Conservation (phyloP, 768 basidiomycete species). For the Calvatia gigantea region DNA sequence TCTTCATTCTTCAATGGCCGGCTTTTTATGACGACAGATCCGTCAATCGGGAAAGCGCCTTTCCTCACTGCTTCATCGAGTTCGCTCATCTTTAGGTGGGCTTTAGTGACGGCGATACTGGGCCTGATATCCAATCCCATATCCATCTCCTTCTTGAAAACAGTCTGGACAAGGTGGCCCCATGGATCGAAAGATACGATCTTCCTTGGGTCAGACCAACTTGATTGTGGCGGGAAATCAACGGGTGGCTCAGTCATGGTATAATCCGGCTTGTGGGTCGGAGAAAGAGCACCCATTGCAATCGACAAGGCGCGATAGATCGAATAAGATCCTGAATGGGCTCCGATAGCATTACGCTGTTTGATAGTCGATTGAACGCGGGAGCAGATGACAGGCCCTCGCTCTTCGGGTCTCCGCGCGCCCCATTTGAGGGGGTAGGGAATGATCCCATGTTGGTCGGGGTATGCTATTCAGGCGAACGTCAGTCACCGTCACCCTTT, state of each 20-base stretch:
- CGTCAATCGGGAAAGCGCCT: constrained; percentile 76
- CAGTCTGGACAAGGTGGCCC: constrained; percentile 81
- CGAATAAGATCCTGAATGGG: constrained; percentile 90
- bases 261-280: constrained; percentile 81
- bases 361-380: constrained; percentile 83
- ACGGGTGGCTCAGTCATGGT: constrained; percentile 83
- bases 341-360: constrained; percentile 89
- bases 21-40: constrained; percentile 74
- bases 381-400: constrained; percentile 88
- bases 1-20: constrained; percentile 60
- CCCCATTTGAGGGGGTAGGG: constrained; percentile 86
- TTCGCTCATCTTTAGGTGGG: constrained; percentile 94
- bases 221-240: constrained; percentile 66
- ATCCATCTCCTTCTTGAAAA: constrained; percentile 61
- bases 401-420: constrained; percentile 52
- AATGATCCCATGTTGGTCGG: constrained; percentile 86
- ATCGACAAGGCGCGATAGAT: constrained; percentile 93
- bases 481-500: not conserved
- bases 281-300: constrained; percentile 81
- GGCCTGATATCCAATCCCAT: constrained; percentile 83
- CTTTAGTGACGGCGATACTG: constrained; percentile 89
- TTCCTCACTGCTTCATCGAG: constrained; percentile 76
- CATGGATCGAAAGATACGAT: constrained; percentile 94
- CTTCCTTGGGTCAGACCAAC: constrained; percentile 74
- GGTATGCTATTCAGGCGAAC: constrained; percentile 65